Evolutionary conservation across 164 flowering plant species (phyloP), one percentile per base, ranked within the genome.

Genomic region (Buxus sempervirens): DNA sequence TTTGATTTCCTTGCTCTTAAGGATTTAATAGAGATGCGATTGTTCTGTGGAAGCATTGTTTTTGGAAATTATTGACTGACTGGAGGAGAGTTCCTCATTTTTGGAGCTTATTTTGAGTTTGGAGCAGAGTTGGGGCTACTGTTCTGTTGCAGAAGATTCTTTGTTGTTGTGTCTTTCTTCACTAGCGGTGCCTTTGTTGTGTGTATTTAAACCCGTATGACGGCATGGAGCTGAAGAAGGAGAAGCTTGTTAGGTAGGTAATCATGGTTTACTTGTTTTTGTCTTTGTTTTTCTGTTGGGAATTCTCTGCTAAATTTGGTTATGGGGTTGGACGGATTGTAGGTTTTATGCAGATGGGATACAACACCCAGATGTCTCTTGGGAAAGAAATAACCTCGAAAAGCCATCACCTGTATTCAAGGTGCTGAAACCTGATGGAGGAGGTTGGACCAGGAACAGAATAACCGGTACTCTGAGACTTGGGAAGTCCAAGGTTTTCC

Each of bases 331-430:
- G 56, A 26, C 12, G 25, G 25, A 38, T 69, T 64, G 16, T 71
- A 91, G 97, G 85, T 91, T 89, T 77, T 82, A 78, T 71, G 72
- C 84, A 64, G 86, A 80, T 75, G 86, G 78, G 26, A 82, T 80
- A 67, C 77, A 76, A 55, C 64, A 72, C 14, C 77, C 75, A 21
- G 79, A 73, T 63, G 15, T 78, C 18, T 23, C 58, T 7, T 78
- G 84, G 84, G 83, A 72, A 51, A 76, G 62, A 62, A 57, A 22
- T 42, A 77, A 78, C n/a, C 58, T 64, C 42, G 83, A 77, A 57
- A 83, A 71, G 61, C 81, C 82, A 23, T 73, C 82, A 24, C 78
- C 84, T 9, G 53, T 45, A 4, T 68, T 76, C 74, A 78, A 76
- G 56, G 57, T 74, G 67, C 67, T 79, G 58, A 85, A 78, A 58